A percentile compares a stretch with the other conserved stretches of the same genome.
Evolutionary conservation across 768 basidiomycete species (phyloP).

Genomic region (Kwoniella sp.): DNA sequence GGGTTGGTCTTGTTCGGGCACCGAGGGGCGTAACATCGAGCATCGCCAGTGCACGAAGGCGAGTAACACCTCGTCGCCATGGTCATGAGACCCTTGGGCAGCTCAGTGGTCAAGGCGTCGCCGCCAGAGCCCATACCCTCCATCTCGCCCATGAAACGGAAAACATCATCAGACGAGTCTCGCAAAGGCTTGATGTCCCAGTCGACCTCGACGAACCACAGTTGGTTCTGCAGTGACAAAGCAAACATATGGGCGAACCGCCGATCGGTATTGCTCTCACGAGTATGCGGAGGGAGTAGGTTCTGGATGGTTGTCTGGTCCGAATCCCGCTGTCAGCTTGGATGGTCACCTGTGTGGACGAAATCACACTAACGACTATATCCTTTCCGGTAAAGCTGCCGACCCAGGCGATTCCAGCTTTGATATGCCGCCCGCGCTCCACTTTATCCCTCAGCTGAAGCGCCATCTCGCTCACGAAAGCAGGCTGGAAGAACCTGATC

Average conservation of each 20-base stretch:
- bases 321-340: not conserved
- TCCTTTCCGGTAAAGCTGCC: conserved; percentile 91
- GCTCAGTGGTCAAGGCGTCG: conserved; percentile 30
- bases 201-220: conserved; percentile 96
- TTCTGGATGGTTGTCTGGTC: conserved; percentile 77
- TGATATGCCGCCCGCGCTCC: conserved; percentile 77
- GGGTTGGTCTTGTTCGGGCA: conserved; percentile 54
- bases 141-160: conserved; percentile 79
- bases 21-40: conserved; percentile 72
- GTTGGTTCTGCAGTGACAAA: conserved; percentile 79
- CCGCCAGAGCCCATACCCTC: conserved; percentile 43
- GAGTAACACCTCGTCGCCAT: conserved; percentile 86
- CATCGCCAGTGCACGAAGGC: conserved; percentile 74
- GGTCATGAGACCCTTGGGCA: conserved; percentile 70
- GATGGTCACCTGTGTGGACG: not conserved
- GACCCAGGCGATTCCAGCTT: conserved; percentile 87
- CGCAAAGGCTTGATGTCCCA: conserved; percentile 78
- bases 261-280: conserved; percentile 70
- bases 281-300: conserved; percentile 77
- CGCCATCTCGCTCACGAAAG: conserved; percentile 80
- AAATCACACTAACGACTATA: conserved; percentile 65
- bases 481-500: conserved; percentile 78
- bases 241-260: conserved; percentile 82
- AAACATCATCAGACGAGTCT: conserved; percentile 88
- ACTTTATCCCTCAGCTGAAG: conserved; percentile 86